Base-by-base conservation (phyloP, 805 yeast genomes). In the Lipomyces spencermartinsiae region DNA sequence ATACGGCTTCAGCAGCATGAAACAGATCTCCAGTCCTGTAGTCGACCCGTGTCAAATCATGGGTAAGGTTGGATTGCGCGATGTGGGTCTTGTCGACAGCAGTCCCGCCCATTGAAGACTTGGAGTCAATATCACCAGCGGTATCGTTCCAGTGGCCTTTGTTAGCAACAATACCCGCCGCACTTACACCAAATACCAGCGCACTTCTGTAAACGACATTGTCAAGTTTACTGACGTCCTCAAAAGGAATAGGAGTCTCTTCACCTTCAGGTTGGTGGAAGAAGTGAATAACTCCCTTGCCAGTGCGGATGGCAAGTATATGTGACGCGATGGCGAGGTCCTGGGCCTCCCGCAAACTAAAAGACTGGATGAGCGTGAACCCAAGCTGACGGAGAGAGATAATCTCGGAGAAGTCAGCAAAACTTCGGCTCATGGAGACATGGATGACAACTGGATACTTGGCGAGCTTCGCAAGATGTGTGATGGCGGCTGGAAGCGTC, bases 301-400 rank as follows among this genome's bases (percentile, higher is more conserved):
- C 70, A 43, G 83, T 77, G 65, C 80, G 79, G 46, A 81, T 77
- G 8, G 93, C 85, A 53, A 88, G 77, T 57, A 86, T 79, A 73
- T 87, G 85, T 1, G 96, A 86, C 33, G 87, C 84, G 58, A 85
- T 78, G 5, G 91, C 82, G 69, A 85, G 82, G 61, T 83, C 83
- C 58, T 81, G 78, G 10, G 89, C 82, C 69, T 89, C 91, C 37
- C 80, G 76, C 6, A 84, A 76, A 51, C 82, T 79, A 73, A 86
- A 87, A 19, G 97, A 91, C 64, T 93, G 84, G 70, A 93, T 78
- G 29, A 89, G 82, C 6, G 87, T 84, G 73, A 83, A 84, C 16
- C 87, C 87, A 54, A 89, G 81, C 77, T 91, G 94, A 76, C 93
- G 87, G 73, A 90, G 81, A 7, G 92, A 84, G n/a, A 94, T 82